phyloP scores from a whole-genome alignment of 2,329 filamentous ascomycete genomes.

The Claviceps arundinis region DNA sequence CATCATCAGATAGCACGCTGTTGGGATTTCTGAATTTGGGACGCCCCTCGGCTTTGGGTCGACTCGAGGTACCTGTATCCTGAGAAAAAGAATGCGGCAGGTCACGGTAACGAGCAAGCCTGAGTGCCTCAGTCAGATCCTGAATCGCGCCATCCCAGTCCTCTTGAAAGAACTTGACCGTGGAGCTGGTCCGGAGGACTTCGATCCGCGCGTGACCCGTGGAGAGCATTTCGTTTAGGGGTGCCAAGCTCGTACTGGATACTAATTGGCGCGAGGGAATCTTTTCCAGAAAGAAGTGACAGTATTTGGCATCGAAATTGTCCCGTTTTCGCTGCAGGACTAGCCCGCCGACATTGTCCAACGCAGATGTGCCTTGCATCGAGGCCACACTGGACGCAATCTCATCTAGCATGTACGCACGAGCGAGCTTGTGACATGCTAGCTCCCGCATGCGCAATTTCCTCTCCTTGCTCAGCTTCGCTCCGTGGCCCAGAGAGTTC shows the following conservation, averaged over 20 bases:
- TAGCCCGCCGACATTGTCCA: constrained; percentile 62
- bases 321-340: constrained; percentile 58
- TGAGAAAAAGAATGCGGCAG: neutral
- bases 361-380: constrained; percentile 66
- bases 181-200: constrained; percentile 57
- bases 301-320: constrained; percentile 66
- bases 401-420: constrained; percentile 70
- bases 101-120: constrained; percentile 30
- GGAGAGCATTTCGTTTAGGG: constrained; percentile 54
- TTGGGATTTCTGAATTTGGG: constrained; percentile 9
- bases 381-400: constrained; percentile 71
- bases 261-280: constrained; percentile 64
- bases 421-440: constrained; percentile 62
- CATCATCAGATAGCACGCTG: constrained; percentile 24
- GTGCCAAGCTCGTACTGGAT: constrained; percentile 53
- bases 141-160: constrained; percentile 56
- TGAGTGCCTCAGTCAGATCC: constrained; percentile 57
- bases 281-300: constrained; percentile 90
- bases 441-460: constrained; percentile 71
- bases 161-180: constrained; percentile 62
- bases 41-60: neutral
- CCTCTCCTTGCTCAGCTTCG: constrained; percentile 61
- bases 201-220: constrained; percentile 51
- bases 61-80: neutral
- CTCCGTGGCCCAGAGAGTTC: constrained; percentile 28